Evolutionary conservation across 1,284 basidiomycete genomes (phyloP), one percentile per base, ranked within the genome.

Genomic region (Austroboletus niveus): DNA sequence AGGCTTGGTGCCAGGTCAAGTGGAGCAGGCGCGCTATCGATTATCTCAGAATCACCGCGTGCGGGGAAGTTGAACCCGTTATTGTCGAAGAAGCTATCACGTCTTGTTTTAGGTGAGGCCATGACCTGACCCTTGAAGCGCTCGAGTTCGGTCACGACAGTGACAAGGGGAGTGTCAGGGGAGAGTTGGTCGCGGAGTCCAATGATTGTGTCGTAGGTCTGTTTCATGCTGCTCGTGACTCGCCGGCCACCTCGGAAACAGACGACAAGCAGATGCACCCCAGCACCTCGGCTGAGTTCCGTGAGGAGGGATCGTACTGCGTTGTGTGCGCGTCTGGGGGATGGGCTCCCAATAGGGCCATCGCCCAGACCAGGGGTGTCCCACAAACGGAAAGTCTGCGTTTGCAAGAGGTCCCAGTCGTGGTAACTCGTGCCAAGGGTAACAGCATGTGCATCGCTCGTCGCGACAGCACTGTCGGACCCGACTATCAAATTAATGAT

Each of bases 341-440:
- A 56, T 39, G 68, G 55, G 8, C 9, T 61, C 15, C 63, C 67
- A 7, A 56, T 52, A 8, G 64, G 55, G 0, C 67, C 64, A 41
- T 65, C 68, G 17, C 59, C 52, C 0, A 68, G 52, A 2, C 64
- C 66, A 3, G 68, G 63, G 5, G 68, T 66, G 20, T 66, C 64
- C 64, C 64, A 69, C 4, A 66, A 45, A 9, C 48, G 55, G 42
- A 69, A 69, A 5, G 51, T 47, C 14, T 55, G 50, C 1, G 44
- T 67, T 51, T 67, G 64, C 20, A 50, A 5, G 20, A 52, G 30
- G 61, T 62, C 27, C 57, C 52, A 57, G 57, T 64, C 1, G 41
- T 8, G 5, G 61, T 51, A 48, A 5, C 34, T 42, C n/a, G 52
- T 40, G 36, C 27, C 47, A 12, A 47, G 51, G 24, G 62, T 64